Base-by-base conservation (phyloP, 495 filamentous ascomycete species). In the Hypoxylon trugodes region DNA sequence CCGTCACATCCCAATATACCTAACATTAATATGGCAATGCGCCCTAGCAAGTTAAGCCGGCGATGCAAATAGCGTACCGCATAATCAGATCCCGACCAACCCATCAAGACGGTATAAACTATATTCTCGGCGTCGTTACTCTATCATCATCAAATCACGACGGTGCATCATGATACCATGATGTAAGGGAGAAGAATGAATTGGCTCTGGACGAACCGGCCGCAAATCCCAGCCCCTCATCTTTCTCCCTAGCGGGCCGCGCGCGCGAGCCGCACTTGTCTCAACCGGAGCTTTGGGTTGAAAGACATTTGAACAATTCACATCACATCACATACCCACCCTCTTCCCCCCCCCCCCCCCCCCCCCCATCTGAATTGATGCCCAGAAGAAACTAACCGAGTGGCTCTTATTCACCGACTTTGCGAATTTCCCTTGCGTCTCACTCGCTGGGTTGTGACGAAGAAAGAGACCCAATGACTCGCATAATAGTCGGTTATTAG, bases 381-480 rank as follows among this genome's bases (percentile, higher is more conserved):
- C 15, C 42, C 22, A 40, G 6, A 42, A 43, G 13, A 26, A 32
- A n/a, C 38, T 28, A 61, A 32, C 33, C 4, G 26, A 25, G 12
- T 52, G 48, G 47, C 42, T 21, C 41, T 47, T 28, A 43, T 54
- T 67, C 64, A 67, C 57, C 58, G 57, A 59, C 52, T 49, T 35
- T 67, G 58, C 57, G 59, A n/a, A n/a, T n/a, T 58, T 47, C 58
- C 58, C 58, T 67, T 67, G 45, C 64, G 25, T 61, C 58, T 46
- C 30, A 35, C 51, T 15, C 8, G 26, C 41, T 54, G 37, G 18
- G 6, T 50, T 21, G 7, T 32, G 25, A 2, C n/a, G 12, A 16
- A 48, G 2, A 10, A 30, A 45, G 38, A 38, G 6, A 18, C 12
- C 28, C 40, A 40, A 66, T 66, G 51, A 67, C 64, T 67, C 52